Percentiles rank a stretch among this genome's conserved stretches.
Evolutionary conservation across 2,329 filamentous ascomycete species (phyloP).

Genomic region (Aspergillus carbonarius): DNA sequence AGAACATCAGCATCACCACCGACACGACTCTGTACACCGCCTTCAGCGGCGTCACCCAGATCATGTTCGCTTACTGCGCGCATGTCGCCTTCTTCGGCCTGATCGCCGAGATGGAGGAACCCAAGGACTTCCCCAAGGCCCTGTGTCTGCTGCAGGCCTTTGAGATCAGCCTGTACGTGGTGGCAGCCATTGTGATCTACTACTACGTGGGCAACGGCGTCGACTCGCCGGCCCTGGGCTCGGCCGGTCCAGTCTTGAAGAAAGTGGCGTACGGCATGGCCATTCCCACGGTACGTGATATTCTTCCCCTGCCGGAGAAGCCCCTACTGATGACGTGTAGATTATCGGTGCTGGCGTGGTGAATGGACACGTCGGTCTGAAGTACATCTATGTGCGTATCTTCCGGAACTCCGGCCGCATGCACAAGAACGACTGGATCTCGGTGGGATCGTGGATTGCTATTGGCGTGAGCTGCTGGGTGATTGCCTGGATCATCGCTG

Average conservation of each 20-base stretch:
- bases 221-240: constrained; percentile 64
- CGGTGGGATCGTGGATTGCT: constrained; percentile 58
- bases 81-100: constrained; percentile 69
- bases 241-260: constrained; percentile 55
- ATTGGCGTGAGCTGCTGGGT: constrained; percentile 59
- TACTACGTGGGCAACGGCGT: constrained; percentile 63
- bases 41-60: constrained; percentile 65
- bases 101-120: constrained; percentile 63
- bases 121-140: constrained; percentile 61
- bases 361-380: constrained; percentile 64
- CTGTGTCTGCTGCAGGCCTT: constrained; percentile 60
- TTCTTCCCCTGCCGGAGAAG: not conserved
- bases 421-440: constrained; percentile 48
- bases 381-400: constrained; percentile 64
- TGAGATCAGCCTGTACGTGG: constrained; percentile 62
- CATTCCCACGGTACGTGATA: constrained; percentile 54
- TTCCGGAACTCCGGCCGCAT: constrained; percentile 60
- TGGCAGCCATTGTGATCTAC: constrained; percentile 69
- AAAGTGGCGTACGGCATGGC: constrained; percentile 69
- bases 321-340: constrained; percentile 13
- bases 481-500: constrained; percentile 65
- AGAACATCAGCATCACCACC: constrained; percentile 37
- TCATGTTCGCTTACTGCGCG: constrained; percentile 68
- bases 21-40: constrained; percentile 52
- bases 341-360: constrained; percentile 70